phyloP scores from a whole-genome alignment of 495 filamentous ascomycete genomes.

The Oidiodendron maius region DNA sequence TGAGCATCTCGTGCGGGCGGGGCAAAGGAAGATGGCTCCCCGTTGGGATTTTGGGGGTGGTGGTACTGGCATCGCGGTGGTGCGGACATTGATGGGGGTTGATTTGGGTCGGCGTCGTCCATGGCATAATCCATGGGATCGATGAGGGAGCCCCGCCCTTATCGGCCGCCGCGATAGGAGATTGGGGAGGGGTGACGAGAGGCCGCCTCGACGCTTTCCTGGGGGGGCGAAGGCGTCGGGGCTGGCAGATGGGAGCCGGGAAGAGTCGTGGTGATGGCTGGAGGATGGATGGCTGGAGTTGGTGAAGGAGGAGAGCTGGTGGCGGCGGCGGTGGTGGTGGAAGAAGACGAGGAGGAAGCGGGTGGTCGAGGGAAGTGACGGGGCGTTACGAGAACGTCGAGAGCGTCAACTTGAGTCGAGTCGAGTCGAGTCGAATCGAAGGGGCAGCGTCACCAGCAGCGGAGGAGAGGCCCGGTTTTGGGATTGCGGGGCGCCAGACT shows the following conservation, averaged over 20 bases:
- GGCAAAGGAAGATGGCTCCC: slow-evolving; percentile 3
- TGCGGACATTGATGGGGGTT: neutral
- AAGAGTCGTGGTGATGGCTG: neutral
- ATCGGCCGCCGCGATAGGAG: neutral
- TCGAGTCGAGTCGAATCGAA: neutral
- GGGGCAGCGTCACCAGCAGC: neutral
- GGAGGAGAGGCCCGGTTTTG: too few species aligned
- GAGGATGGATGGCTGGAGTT: neutral
- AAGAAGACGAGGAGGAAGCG: neutral
- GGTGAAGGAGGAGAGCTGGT: too few species aligned
- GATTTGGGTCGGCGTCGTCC: slow-evolving; percentile 9
- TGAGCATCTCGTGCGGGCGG: slow-evolving; percentile 13
- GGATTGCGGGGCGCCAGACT: too few species aligned
- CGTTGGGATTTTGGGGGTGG: neutral
- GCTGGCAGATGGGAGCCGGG: neutral
- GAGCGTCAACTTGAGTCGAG: neutral
- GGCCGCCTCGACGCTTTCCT: slow-evolving; percentile 10
- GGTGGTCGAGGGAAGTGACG: neutral
- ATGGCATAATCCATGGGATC: slow-evolving; percentile 22
- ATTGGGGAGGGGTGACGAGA: neutral
- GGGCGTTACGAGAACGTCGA: too few species aligned
- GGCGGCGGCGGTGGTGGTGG: too few species aligned
- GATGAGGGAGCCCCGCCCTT: slow-evolving; percentile 7
- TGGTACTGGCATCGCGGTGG: slow-evolving; percentile 14
- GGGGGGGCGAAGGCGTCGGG: neutral